These are phyloP conservation scores for Apiospora pterosperma DNA, from an alignment of 2,329 filamentous ascomycete species.

Conservation along the genomic window DNA sequence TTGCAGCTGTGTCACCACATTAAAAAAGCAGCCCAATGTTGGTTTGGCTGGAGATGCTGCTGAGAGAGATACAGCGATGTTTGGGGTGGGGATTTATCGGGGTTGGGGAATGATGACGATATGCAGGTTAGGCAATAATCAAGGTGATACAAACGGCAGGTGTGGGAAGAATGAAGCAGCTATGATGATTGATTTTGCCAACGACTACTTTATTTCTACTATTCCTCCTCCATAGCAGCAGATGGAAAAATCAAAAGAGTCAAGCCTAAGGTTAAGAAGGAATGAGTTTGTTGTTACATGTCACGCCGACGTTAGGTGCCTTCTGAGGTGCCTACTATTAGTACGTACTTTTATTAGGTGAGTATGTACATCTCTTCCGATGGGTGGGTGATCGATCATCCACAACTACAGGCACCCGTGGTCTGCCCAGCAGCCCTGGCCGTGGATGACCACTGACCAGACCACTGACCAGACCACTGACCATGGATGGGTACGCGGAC, in stretches of 20 bases:
- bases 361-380: no score
- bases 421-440: background rate
- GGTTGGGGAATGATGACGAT: background rate
- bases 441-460: no score
- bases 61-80: background rate
- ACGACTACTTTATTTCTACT: background rate
- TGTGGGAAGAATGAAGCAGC: slow-evolving; percentile 2
- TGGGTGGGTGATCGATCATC: background rate
- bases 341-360: background rate
- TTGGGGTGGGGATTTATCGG: background rate
- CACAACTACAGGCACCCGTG: background rate
- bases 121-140: background rate
- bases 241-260: background rate
- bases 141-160: background rate
- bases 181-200: background rate
- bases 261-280: background rate
- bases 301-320: background rate
- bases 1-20: background rate
- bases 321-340: background rate
- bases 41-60: background rate
- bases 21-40: background rate
- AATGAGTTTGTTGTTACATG: slow-evolving; percentile 1
- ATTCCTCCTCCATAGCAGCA: background rate
- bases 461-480: no score
- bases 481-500: background rate